Conservation (phyloP, 345 rosid species). For the Salix suchowensis region DNA sequence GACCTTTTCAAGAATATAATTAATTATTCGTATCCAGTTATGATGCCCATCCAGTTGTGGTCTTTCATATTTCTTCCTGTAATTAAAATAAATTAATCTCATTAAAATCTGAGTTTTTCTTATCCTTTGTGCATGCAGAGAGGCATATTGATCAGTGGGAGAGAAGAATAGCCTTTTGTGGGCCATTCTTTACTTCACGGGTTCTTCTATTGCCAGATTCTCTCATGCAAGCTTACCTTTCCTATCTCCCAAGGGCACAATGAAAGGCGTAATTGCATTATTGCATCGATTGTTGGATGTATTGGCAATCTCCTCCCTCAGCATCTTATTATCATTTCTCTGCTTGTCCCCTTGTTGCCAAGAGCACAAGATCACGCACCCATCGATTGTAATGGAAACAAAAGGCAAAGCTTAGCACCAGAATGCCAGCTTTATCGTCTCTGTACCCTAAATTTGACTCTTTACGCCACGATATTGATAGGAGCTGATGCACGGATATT, state of each 20-base stretch:
- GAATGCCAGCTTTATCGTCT: background rate
- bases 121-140: constrained; percentile 5
- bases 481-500: background rate
- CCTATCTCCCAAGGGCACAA: constrained; percentile 11
- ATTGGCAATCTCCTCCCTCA: background rate
- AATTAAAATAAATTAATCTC: background rate
- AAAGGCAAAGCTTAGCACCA: background rate
- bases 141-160: constrained; percentile 10
- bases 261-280: constrained; percentile 6
- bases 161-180: constrained; percentile 11
- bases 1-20: background rate
- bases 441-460: background rate
- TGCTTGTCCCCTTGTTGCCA: constrained; percentile 4
- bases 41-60: background rate
- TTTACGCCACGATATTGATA: background rate
- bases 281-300: constrained; percentile 1
- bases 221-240: constrained; percentile 26
- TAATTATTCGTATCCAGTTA: background rate
- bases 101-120: background rate
- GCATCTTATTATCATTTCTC: constrained; percentile 4
- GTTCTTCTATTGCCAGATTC: constrained; percentile 54
- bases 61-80: background rate
- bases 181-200: constrained; percentile 49
- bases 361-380: background rate
- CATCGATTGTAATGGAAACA: background rate